phyloP scores from a whole-genome alignment of 805 yeast species.

The Metschnikowia continentalis region DNA sequence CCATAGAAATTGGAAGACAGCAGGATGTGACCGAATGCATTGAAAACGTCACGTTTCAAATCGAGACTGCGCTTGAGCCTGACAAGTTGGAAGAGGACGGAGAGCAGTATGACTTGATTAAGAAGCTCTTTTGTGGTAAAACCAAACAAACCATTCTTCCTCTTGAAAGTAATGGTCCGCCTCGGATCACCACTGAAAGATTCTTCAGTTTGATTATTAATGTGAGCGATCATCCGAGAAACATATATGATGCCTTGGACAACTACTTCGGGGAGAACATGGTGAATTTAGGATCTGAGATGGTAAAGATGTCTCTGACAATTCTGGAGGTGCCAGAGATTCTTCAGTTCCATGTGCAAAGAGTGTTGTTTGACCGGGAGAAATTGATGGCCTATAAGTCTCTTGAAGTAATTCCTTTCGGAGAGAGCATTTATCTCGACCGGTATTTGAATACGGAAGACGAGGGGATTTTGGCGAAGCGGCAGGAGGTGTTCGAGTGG shows the following conservation, averaged over 20 bases:
- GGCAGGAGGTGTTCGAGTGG: slow-evolving; percentile 61
- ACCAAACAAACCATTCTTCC: slow-evolving; percentile 74
- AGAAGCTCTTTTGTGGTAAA: slow-evolving; percentile 78
- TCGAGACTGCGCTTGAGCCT: slow-evolving; percentile 84
- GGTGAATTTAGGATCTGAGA: slow-evolving; percentile 65
- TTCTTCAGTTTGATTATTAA: slow-evolving; percentile 80
- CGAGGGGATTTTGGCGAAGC: slow-evolving; percentile 45
- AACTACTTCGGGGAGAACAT: slow-evolving; percentile 73
- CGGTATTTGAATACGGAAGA: slow-evolving; percentile 75
- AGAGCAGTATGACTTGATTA: slow-evolving; percentile 81
- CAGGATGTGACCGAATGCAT: slow-evolving; percentile 98
- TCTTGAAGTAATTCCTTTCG: slow-evolving; percentile 75
- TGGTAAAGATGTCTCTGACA: slow-evolving; percentile 68
- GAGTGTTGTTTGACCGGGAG: slow-evolving; percentile 84
- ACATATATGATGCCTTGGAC: slow-evolving; percentile 87
- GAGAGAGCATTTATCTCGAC: slow-evolving; percentile 77
- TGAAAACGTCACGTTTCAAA: slow-evolving; percentile 85
- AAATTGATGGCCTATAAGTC: slow-evolving; percentile 75
- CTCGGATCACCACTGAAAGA: slow-evolving; percentile 52
- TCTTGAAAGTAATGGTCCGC: slow-evolving; percentile 26
- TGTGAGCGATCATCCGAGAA: slow-evolving; percentile 82
- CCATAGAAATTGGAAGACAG: slow-evolving; percentile 81
- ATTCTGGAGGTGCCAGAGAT: slow-evolving; percentile 72
- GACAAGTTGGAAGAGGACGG: slow-evolving; percentile 57
- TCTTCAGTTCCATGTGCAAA: slow-evolving; percentile 86